phyloP scores from a whole-genome alignment of 2,329 filamentous ascomycete species.

The Curvularia lunata region DNA sequence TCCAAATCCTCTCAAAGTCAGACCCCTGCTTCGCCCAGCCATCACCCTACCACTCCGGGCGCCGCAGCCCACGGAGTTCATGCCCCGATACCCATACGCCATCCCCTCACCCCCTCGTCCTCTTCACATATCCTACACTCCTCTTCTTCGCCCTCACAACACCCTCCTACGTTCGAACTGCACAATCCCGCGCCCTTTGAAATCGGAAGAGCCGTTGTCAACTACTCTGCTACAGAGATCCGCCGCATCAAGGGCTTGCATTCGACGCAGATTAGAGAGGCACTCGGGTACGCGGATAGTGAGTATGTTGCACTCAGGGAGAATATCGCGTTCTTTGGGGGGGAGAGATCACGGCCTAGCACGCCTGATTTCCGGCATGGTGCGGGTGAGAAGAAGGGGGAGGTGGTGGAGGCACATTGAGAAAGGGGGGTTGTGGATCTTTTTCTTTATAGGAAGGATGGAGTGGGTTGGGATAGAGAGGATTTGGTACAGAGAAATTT shows the following conservation, averaged over 20 bases:
- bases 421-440: not conserved
- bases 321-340: constrained; percentile 77
- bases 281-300: constrained; percentile 90
- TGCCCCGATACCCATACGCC: constrained; percentile 27
- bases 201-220: constrained; percentile 87
- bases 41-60: constrained; percentile 19
- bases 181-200: constrained; percentile 61
- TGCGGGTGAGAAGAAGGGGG: constrained; percentile 5
- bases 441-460: too few species aligned
- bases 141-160: constrained; percentile 1
- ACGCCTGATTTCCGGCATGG: constrained; percentile 41
- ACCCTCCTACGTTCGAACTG: constrained; percentile 37
- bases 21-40: constrained; percentile 3
- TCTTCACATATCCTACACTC: not conserved
- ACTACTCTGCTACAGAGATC: constrained; percentile 89
- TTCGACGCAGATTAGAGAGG: constrained; percentile 77
- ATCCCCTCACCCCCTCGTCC: constrained; percentile 18
- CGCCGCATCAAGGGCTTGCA: constrained; percentile 80
- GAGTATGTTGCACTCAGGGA: constrained; percentile 91
- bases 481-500: not conserved
- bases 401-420: constrained; percentile 15
- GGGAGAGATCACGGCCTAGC: constrained; percentile 47
- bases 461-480: not conserved
- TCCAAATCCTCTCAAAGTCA: constrained; percentile 8
- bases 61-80: constrained; percentile 27